phyloP scores from a whole-genome alignment of 2,329 filamentous ascomycete genomes.

The Colletotrichum truncatum region DNA sequence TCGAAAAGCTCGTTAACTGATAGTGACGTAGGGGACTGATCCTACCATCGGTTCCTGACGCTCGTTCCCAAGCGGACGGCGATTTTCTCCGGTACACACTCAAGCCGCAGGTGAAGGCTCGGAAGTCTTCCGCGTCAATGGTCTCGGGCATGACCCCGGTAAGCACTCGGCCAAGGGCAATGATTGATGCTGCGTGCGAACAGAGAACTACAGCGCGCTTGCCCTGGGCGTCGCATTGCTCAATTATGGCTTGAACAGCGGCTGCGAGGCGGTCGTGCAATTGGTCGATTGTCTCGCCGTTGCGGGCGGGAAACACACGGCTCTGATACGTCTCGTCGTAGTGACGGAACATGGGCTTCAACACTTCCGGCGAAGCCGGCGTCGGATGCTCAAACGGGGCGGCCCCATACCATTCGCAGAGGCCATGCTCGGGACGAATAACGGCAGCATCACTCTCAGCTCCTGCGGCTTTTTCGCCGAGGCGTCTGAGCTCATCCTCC shows the following conservation, averaged over 20 bases:
- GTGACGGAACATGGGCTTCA: constrained; percentile 75
- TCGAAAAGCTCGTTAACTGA: not conserved
- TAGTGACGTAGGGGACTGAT: constrained; percentile 26
- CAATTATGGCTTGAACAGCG: constrained; percentile 75
- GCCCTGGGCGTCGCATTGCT: constrained; percentile 76
- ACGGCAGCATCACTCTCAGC: constrained; percentile 37
- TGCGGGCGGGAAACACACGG: constrained; percentile 72
- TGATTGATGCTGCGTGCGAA: constrained; percentile 89
- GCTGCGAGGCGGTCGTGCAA: constrained; percentile 83
- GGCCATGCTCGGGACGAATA: constrained; percentile 65
- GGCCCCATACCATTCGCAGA: constrained; percentile 91
- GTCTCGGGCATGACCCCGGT: constrained; percentile 81
- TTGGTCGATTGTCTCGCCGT: constrained; percentile 81
- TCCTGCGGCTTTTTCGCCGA: constrained; percentile 5
- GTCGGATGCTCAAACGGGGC: constrained; percentile 87
- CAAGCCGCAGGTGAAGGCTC: constrained; percentile 84
- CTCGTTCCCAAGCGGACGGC: constrained; percentile 11
- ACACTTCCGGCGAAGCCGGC: constrained; percentile 70
- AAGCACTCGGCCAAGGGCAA: constrained; percentile 83
- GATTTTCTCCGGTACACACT: constrained; percentile 65
- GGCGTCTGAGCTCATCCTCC: constrained; percentile 33
- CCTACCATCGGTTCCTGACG: constrained; percentile 6
- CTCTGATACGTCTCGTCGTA: constrained; percentile 67
- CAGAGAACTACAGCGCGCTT: constrained; percentile 80
- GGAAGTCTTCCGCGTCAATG: constrained; percentile 80